phyloP scores from a whole-genome alignment of 345 rosid genomes.

The Conringia planisiliqua region DNA sequence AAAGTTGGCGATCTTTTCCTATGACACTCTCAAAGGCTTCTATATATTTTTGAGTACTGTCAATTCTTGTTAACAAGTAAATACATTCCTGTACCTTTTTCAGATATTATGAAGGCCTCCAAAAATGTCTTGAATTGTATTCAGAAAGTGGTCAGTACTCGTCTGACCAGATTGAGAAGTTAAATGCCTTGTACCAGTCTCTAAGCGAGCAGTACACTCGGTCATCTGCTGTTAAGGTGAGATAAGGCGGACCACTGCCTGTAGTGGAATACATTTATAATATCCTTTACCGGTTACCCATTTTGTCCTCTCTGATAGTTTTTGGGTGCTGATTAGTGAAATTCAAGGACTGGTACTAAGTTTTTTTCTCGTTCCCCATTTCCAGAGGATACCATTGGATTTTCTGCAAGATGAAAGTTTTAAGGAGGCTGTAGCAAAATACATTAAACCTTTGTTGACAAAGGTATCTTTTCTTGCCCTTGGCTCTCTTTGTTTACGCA shows the following conservation, averaged over 20 bases:
- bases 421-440: constrained; percentile 72
- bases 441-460: constrained; percentile 78
- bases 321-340: background rate
- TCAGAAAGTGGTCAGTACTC: constrained; percentile 63
- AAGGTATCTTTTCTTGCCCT: constrained; percentile 48
- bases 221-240: constrained; percentile 98
- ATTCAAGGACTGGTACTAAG: background rate
- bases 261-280: background rate
- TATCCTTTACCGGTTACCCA: constrained; percentile 3
- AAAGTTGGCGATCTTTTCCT: background rate
- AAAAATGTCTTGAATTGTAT: constrained; percentile 65
- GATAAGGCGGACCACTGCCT: constrained; percentile 8
- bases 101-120: constrained; percentile 94
- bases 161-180: constrained; percentile 65
- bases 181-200: constrained; percentile 74
- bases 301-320: background rate
- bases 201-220: constrained; percentile 63
- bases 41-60: constrained; percentile 6
- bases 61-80: constrained; percentile 1
- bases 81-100: constrained; percentile 9
- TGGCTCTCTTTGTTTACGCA: background rate
- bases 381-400: constrained; percentile 94
- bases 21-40: constrained; percentile 1
- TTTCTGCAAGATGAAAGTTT: constrained; percentile 82
- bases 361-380: constrained; percentile 19